These are phyloP conservation scores for Monocercomonoides exilis DNA, from an alignment of 78 protist genomes.

Conservation along the genomic window DNA sequence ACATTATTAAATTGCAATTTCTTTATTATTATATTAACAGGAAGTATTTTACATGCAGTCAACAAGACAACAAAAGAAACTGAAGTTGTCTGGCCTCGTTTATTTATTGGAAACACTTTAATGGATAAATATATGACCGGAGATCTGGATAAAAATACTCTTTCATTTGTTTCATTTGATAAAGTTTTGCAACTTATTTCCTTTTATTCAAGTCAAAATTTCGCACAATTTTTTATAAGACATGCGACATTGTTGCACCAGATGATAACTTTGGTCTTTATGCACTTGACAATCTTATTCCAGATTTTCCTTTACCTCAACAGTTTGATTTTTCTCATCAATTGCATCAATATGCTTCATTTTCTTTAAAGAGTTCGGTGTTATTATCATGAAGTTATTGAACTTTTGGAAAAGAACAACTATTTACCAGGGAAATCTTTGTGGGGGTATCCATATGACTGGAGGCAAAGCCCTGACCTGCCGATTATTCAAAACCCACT, in stretches of 20 bases:
- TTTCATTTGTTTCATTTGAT: neutral
- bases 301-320: neutral
- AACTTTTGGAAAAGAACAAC: neutral
- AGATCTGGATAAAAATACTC: neutral
- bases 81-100: neutral
- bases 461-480: neutral
- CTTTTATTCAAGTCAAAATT: neutral
- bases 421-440: neutral
- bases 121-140: neutral
- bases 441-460: neutral
- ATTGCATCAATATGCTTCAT: neutral
- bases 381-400: neutral
- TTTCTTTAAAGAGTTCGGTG: too few species aligned
- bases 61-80: neutral
- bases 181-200: neutral
- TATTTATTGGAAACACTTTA: neutral
- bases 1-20: too few species aligned
- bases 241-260: neutral
- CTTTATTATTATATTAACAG: too few species aligned
- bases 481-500: neutral
- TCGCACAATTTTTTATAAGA: too few species aligned
- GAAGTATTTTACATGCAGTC: neutral
- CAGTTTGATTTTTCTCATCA: neutral
- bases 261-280: neutral
- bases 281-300: neutral